These are phyloP conservation scores for Kalanchoe fedtschenkoi DNA, from an alignment of 164 flowering plant species.

Conservation along the genomic window DNA sequence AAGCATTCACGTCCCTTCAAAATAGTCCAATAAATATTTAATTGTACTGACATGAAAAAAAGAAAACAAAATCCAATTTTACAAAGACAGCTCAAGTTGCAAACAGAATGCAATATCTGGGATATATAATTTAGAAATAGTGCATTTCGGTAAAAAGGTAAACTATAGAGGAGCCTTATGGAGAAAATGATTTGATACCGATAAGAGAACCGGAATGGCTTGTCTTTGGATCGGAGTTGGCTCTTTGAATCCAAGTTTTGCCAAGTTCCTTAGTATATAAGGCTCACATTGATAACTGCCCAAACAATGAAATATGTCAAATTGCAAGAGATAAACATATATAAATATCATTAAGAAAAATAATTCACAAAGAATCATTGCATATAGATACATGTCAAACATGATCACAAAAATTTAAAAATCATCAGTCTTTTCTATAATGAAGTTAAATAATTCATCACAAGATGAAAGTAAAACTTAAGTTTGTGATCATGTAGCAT, in stretches of 20 bases:
- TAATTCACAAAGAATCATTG: neutral
- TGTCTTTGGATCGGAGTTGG: conserved; percentile 99
- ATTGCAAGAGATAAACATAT: neutral
- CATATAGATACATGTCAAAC: neutral
- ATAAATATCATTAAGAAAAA: neutral
- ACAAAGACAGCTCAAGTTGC: neutral
- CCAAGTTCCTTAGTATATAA: conserved; percentile 50
- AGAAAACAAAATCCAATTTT: neutral
- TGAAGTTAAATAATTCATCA: neutral
- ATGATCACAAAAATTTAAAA: neutral
- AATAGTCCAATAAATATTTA: neutral
- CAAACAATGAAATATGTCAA: conserved; percentile 6
- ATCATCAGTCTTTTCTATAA: neutral
- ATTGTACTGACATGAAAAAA: neutral
- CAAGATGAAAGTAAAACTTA: neutral
- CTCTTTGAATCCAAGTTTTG: conserved; percentile 72
- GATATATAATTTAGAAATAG: neutral
- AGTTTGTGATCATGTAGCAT: neutral
- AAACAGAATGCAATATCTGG: neutral
- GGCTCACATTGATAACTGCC: conserved; percentile 56
- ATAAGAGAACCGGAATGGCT: conserved; percentile 91
- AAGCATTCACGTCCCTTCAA: conserved; percentile 87
- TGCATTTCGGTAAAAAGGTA: neutral
- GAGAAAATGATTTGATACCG: conserved; percentile 51
- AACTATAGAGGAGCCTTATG: neutral